A percentile compares a stretch with the other conserved stretches of the same genome.
Evolutionary conservation across 2,329 filamentous ascomycete species (phyloP).

Genomic region (Calonectria naviculata): DNA sequence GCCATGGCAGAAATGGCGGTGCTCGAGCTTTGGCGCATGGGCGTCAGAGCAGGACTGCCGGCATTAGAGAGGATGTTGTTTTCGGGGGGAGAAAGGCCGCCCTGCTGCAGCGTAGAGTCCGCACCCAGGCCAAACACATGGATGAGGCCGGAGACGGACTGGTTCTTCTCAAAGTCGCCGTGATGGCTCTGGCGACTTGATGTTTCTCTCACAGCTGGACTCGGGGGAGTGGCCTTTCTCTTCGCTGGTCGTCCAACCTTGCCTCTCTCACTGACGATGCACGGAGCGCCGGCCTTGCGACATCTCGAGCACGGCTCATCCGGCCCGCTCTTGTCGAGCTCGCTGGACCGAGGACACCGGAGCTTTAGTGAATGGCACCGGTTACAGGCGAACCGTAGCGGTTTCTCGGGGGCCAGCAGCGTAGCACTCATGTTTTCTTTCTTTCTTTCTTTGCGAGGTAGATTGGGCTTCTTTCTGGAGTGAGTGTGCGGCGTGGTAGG

Average conservation of each 20-base stretch:
- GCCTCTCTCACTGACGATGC: slow-evolving; percentile 27
- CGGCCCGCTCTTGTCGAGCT: slow-evolving; percentile 20
- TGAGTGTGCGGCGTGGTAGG: background rate
- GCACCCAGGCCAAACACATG: slow-evolving; percentile 13
- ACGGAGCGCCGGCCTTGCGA: slow-evolving; percentile 27
- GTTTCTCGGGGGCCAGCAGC: slow-evolving; percentile 17
- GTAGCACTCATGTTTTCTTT: slow-evolving; percentile 16
- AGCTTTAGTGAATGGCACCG: slow-evolving; percentile 26
- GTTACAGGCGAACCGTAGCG: slow-evolving; percentile 25
- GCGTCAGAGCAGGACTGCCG: slow-evolving; percentile 5
- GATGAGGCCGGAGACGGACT: slow-evolving; percentile 1
- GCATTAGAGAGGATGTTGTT: slow-evolving; percentile 2
- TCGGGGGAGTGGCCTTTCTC: slow-evolving; percentile 14
- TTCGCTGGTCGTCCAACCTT: slow-evolving; percentile 29
- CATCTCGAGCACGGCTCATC: slow-evolving; percentile 29
- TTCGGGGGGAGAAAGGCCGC: slow-evolving; percentile 12
- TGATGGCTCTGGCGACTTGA: background rate
- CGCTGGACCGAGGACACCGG: slow-evolving; percentile 16
- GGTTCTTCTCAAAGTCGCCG: background rate
- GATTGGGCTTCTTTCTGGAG: background rate
- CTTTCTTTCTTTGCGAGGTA: too few relatives aligned
- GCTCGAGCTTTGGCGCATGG: background rate
- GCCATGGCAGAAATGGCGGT: background rate
- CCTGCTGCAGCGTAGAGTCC: background rate
- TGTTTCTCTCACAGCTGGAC: background rate